A percentile compares a stretch with the other conserved stretches of the same genome.
phyloP scores from a whole-genome alignment of 768 basidiomycete species.

The Psilocybe sp. region DNA sequence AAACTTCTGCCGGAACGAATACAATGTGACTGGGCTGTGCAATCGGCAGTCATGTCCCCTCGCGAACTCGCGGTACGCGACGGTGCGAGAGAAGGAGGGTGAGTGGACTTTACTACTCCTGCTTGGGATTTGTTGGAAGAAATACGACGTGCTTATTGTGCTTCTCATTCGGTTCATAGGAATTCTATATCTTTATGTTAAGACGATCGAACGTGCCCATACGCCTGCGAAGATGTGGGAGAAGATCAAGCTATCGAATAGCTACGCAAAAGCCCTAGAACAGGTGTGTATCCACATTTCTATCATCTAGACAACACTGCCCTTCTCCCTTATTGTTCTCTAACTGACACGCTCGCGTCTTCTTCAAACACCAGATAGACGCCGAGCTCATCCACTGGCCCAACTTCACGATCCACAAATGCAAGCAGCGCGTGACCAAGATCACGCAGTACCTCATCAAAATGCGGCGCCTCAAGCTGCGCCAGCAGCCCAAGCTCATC shows the following conservation, averaged over 20 bases:
- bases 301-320: not conserved
- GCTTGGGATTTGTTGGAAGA: not conserved
- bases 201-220: slow-evolving; percentile 97
- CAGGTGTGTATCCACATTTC: slow-evolving; percentile 55
- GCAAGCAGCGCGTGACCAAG: slow-evolving; percentile 98
- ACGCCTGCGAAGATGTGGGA: slow-evolving; percentile 99
- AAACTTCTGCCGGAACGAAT: slow-evolving; percentile 98
- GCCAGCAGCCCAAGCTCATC: slow-evolving; percentile 89
- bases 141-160: not conserved
- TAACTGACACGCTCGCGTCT: too few relatives aligned
- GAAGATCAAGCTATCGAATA: slow-evolving; percentile 85
- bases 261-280: slow-evolving; percentile 92
- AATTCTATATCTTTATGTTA: slow-evolving; percentile 88
- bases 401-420: slow-evolving; percentile 95
- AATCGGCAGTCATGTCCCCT: slow-evolving; percentile 93
- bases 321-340: not conserved
- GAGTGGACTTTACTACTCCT: slow-evolving; percentile 12
- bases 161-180: slow-evolving; percentile 39
- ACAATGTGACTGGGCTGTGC: slow-evolving; percentile 96
- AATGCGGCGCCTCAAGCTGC: slow-evolving; percentile 88
- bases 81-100: slow-evolving; percentile 97
- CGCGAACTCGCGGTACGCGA: slow-evolving; percentile 97
- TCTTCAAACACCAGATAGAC: slow-evolving; percentile 67
- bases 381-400: slow-evolving; percentile 97
- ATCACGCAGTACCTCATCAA: slow-evolving; percentile 99